These are phyloP conservation scores for Dissophora globulifera DNA, from an alignment of 192 early-diverging fungal species.

Conservation along the genomic window DNA sequence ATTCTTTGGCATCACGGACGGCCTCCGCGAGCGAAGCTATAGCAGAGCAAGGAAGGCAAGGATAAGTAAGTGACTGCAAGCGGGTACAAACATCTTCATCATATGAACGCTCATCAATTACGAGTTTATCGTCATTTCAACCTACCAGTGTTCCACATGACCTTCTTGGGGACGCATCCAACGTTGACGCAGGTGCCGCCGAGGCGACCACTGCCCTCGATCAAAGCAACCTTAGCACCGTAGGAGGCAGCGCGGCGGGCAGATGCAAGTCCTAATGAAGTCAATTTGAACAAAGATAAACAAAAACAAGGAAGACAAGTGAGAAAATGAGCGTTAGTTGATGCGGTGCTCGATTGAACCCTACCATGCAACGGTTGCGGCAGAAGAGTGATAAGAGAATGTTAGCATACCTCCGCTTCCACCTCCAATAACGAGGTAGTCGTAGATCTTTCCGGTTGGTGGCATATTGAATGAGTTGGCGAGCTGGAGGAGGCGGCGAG, in stretches of 20 bases:
- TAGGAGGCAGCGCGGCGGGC: constrained; percentile 93
- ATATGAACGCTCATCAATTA: too few species aligned
- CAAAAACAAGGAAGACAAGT: background rate
- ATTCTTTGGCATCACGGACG: constrained; percentile 88
- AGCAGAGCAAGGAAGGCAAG: too few species aligned
- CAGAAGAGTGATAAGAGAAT: background rate
- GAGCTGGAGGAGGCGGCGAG: constrained; percentile 47
- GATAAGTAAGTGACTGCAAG: too few species aligned
- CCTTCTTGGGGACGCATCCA: constrained; percentile 91
- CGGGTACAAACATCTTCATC: too few species aligned
- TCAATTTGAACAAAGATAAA: background rate
- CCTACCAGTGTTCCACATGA: constrained; percentile 94
- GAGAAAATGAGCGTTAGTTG: too few species aligned
- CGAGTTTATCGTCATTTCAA: background rate
- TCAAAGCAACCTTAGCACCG: constrained; percentile 89
- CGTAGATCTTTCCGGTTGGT: constrained; percentile 68
- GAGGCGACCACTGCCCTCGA: constrained; percentile 82
- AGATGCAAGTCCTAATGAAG: constrained; percentile 79
- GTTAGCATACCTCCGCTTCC: constrained; percentile 70
- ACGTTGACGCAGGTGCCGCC: constrained; percentile 96
- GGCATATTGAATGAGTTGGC: constrained; percentile 48
- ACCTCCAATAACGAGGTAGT: constrained; percentile 97
- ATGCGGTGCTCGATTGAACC: background rate
- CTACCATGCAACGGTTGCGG: too few species aligned
- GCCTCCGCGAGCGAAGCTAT: constrained; percentile 89